These are phyloP conservation scores for Coffea canephora DNA, from an alignment of 257 asterid species.

Conservation along the genomic window DNA sequence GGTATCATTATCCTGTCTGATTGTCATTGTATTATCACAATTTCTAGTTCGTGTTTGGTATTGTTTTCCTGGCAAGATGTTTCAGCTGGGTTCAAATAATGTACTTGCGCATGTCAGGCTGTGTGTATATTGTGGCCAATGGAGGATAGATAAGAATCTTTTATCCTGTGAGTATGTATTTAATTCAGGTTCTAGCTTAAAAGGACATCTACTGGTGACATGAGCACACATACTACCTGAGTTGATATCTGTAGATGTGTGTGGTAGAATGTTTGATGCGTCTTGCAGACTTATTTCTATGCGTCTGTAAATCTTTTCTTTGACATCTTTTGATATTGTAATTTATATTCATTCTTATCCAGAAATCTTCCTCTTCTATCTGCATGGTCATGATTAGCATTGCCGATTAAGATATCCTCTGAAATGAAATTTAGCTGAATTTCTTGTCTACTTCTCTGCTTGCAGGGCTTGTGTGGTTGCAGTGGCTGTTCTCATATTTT, in stretches of 20 bases:
- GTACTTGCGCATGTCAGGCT: not conserved
- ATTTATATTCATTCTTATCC: not conserved
- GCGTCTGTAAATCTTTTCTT: not conserved
- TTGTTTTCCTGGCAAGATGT: not conserved
- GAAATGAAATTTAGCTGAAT: not conserved
- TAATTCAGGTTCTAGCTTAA: not conserved
- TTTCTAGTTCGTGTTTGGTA: not conserved
- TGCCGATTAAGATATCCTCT: not conserved
- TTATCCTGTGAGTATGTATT: not conserved
- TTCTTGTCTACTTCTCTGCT: not conserved
- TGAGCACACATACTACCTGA: not conserved
- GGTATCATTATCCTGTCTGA: not conserved
- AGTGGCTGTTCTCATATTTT: not conserved
- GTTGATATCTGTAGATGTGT: not conserved
- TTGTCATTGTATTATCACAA: not conserved
- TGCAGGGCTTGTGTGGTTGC: conserved; percentile 8
- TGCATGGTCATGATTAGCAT: not conserved
- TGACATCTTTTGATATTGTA: not conserved
- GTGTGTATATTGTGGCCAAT: not conserved
- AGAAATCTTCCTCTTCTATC: not conserved
- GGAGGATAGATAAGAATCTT: not conserved
- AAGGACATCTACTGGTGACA: not conserved
- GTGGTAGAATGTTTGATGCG: not conserved
- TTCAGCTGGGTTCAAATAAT: not conserved
- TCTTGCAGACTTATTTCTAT: not conserved